Percentiles rank a stretch among this genome's conserved stretches.
These are phyloP conservation scores for Cytospora piceae DNA, from an alignment of 2,329 filamentous ascomycete species.

Conservation along the genomic window DNA sequence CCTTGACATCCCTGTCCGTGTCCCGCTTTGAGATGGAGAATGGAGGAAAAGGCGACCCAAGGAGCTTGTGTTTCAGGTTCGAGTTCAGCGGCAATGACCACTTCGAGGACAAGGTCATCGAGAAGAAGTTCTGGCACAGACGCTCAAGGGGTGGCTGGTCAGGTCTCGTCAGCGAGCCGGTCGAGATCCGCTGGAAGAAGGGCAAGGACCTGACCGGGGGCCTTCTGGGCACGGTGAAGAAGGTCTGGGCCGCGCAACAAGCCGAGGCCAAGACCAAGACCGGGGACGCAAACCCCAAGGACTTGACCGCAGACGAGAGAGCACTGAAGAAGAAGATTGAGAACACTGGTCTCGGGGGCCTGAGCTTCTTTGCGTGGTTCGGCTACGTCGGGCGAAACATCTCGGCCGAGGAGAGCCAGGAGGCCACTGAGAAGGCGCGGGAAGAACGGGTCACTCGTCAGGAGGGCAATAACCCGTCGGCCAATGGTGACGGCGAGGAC, in stretches of 20 bases:
- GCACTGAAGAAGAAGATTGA: constrained; percentile 59
- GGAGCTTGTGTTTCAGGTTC: constrained; percentile 77
- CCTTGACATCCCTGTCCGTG: constrained; percentile 71
- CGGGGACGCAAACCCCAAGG: constrained; percentile 38
- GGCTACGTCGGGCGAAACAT: constrained; percentile 74
- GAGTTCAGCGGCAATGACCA: constrained; percentile 81
- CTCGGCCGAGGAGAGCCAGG: constrained; percentile 70
- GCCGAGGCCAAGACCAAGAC: constrained; percentile 43
- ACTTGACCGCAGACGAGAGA: constrained; percentile 52
- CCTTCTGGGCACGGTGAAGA: constrained; percentile 72
- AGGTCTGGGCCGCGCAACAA: constrained; percentile 68
- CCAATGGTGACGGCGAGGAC: constrained; percentile 54
- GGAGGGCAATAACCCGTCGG: constrained; percentile 48
- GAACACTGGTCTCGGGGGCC: constrained; percentile 62
- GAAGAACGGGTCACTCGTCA: constrained; percentile 54
- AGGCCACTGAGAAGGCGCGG: constrained; percentile 64
- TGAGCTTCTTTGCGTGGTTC: constrained; percentile 91
- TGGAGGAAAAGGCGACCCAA: constrained; percentile 71
- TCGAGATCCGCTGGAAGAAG: constrained; percentile 85
- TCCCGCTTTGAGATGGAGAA: constrained; percentile 77
- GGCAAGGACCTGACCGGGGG: constrained; percentile 84
- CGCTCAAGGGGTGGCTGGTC: constrained; percentile 68
- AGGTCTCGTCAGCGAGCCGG: constrained; percentile 85
- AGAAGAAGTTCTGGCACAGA: constrained; percentile 93
- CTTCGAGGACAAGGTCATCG: constrained; percentile 76